Evolutionary conservation across 1,284 basidiomycete genomes (phyloP), one percentile per base, ranked within the genome.

Genomic region (Microbotryum saponariae): DNA sequence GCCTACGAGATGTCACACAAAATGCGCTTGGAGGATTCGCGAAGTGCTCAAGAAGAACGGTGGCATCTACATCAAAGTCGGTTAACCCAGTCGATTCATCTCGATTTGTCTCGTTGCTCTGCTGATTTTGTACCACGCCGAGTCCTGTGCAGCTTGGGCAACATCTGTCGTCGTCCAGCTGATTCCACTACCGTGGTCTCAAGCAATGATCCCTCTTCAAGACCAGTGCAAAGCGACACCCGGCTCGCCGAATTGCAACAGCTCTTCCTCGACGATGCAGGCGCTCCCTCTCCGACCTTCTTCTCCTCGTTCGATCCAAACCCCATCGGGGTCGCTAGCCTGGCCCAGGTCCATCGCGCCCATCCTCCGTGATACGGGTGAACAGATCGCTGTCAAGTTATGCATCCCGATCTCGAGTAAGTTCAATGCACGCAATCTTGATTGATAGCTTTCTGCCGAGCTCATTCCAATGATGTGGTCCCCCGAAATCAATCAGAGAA

Each of bases 301-400:
- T 73, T 96, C 71, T 82, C 85, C 42, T 84, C 90, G 62, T 94
- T 98, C 73, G 85, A 97, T 69, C 83, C 85, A 5, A 79, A 80
- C n/a, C 94, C 96, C 12, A 88, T 98, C 59, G 96, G 96, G 7
- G 91, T 96, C 10, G 93, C 92, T 6, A 92, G 79, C 6, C 78
- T 98, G 42, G 94, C 93, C 8, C 94, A 99, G 76, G 96, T 98
- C 7, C 96, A 98, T 76, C 82, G 87, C 21, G 96, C 87, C n/a
- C 0, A 80, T 78, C 8, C 85, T 91, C 68, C 82, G 83, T 55
- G 78, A 82, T 51, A 84, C 86, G 2, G 87, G 88, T 1, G 80
- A 81, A 70, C 77, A 79, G 51, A 91, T 94, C n/a, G 96, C 96
- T 14, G 86, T 98, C 62, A 99, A 99, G 75, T 98, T 51, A 94